Base-by-base conservation (phyloP, 163 green algal genomes). In the Chlorella variabilis region DNA sequence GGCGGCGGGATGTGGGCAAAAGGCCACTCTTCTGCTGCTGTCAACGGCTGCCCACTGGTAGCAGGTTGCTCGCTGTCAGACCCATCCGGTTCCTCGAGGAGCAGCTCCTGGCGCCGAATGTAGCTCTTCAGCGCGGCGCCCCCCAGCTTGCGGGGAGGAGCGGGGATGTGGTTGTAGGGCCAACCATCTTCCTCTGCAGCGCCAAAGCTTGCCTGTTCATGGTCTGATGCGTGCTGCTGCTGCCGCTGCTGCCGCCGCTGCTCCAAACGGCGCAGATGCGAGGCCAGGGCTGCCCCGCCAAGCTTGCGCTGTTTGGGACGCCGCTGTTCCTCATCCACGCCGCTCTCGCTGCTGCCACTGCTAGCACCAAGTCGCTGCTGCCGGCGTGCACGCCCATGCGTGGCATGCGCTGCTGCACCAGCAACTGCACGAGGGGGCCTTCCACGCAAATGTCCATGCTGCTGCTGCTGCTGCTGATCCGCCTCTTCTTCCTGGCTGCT, bases 1-100 rank as follows among this genome's bases (percentile, higher is more conserved):
- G 71, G 71, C 25, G 71, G 71, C 8, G 71, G 71, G 71, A 79
- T 69, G 70, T 77, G 48, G 13, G 71, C 20, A 27, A 69, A 68
- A 0, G 71, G 71, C 71, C 71, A 79, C 25, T 31, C 51, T 4
- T 56, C 71, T 51, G 54, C 71, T 69, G 34, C 59, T 38, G 59
- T 15, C 54, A 63, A 15, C 23, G 54, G 54, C 54, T 63, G 54
- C 54, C 54, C 54, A 15, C 54, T 63, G 54, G 54, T 63, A 15
- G 54, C 54, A 63, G 68, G 68, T 49, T 78, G 71, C 71, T 78
- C 49, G 20, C 20, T 41, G 9, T 66, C 49, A 2, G 45, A 42
- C 15, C 11, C 45, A 54, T 54, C 45, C 54, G 18, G 23, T 63
- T 36, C 59, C 59, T 67, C 59, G 4, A 67, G 59, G 4, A 67